Percentiles rank a stretch among this genome's conserved stretches.
Conservation (phyloP, 768 basidiomycete species). For the Polyporus arcularius region DNA sequence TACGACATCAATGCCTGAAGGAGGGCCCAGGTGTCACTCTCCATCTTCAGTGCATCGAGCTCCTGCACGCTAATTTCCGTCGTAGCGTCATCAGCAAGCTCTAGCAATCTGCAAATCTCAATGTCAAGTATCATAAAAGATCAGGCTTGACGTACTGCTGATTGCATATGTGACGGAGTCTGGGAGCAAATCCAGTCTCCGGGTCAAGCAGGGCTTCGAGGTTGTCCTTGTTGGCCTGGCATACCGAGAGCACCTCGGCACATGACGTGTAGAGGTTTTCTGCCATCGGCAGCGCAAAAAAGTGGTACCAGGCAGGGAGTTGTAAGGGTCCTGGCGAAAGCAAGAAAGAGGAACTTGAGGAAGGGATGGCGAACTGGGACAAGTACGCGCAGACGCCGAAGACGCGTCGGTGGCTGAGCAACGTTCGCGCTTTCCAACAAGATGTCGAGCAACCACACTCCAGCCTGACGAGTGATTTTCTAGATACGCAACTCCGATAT, state of each 20-base stretch:
- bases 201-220: constrained; percentile 64
- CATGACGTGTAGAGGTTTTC: constrained; percentile 62
- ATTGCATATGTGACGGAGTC: constrained; percentile 50
- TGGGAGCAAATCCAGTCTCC: constrained; percentile 69
- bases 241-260: constrained; percentile 64
- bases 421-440: too few relatives aligned
- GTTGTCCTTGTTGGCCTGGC: constrained; percentile 56
- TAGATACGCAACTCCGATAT: too few relatives aligned
- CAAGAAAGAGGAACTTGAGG: background rate
- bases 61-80: constrained; percentile 47
- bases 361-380: too few relatives aligned
- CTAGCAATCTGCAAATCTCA: constrained; percentile 45
- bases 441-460: too few relatives aligned
- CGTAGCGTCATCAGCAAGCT: constrained; percentile 43
- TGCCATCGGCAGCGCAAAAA: constrained; percentile 36
- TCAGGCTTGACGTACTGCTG: constrained; percentile 52
- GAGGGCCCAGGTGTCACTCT: constrained; percentile 81
- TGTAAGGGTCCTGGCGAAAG: too few relatives aligned
- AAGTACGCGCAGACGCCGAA: background rate
- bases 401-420: constrained; percentile 4
- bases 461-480: too few relatives aligned
- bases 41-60: constrained; percentile 64
- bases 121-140: background rate
- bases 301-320: too few relatives aligned
- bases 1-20: constrained; percentile 78